Evolutionary conservation across 257 asterid genomes (phyloP).

Genomic region (Scutellaria barbata): DNA sequence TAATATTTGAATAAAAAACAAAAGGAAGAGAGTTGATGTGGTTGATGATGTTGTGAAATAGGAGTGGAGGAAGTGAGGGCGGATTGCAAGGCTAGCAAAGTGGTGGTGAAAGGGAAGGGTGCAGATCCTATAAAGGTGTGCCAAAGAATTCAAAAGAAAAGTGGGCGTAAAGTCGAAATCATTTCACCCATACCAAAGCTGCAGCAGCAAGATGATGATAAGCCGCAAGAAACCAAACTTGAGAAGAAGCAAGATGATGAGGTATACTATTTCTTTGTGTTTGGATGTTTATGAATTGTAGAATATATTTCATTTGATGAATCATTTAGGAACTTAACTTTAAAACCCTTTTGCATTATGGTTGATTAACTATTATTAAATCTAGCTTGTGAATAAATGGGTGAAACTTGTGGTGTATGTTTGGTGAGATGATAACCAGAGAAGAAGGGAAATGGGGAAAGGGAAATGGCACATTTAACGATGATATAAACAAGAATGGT

Average conservation of each 20-base stretch:
- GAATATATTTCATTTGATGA: no score
- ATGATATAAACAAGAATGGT: constrained; percentile 10
- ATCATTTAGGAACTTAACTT: no score
- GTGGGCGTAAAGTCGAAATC: constrained; percentile 65
- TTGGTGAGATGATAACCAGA: constrained; percentile 58
- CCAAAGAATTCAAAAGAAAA: constrained; percentile 67
- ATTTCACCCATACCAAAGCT: constrained; percentile 71
- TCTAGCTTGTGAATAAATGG: no score
- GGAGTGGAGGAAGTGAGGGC: constrained; percentile 75
- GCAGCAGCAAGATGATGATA: constrained; percentile 45
- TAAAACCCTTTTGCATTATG: no score
- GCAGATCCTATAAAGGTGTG: constrained; percentile 75
- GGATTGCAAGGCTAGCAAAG: constrained; percentile 72
- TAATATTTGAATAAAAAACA: no score
- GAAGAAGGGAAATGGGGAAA: constrained; percentile 40
- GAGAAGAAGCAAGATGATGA: constrained; percentile 46
- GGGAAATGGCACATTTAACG: constrained; percentile 53
- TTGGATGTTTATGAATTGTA: no score
- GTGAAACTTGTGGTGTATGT: constrained; percentile 47
- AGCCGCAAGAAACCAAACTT: constrained; percentile 35
- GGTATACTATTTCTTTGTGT: constrained; percentile 36
- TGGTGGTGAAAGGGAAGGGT: constrained; percentile 80
- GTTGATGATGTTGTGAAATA: not conserved
- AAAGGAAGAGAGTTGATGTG: not conserved
- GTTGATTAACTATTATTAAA: no score